Evolutionary conservation across 2,329 filamentous ascomycete species (phyloP).

Genomic region (Mollisiaceae sp.): DNA sequence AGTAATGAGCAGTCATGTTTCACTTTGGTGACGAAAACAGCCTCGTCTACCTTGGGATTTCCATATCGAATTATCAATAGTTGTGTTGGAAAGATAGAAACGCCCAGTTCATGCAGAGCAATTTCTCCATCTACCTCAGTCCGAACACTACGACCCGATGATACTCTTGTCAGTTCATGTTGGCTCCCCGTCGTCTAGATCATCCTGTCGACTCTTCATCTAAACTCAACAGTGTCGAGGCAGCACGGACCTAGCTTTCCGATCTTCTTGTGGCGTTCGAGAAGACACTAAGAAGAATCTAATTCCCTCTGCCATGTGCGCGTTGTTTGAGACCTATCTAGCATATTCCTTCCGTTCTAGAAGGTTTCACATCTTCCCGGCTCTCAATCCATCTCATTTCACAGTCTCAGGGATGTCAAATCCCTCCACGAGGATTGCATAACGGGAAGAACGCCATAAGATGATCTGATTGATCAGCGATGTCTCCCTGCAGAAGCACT

Average conservation of each 20-base stretch:
- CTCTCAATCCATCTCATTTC: not conserved
- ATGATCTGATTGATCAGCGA: not conserved
- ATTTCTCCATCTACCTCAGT: not conserved
- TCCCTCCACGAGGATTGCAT: not conserved
- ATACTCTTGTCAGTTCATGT: not conserved
- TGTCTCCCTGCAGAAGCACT: not conserved
- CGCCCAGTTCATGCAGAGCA: no score
- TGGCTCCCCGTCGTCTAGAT: not conserved
- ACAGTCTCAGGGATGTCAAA: not conserved
- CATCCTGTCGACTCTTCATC: not conserved
- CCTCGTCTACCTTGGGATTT: not conserved
- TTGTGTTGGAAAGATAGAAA: constrained; percentile 5
- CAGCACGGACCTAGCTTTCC: constrained; percentile 6
- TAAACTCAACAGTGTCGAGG: not conserved
- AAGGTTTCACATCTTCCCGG: constrained; percentile 22
- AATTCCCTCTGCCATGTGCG: constrained; percentile 19
- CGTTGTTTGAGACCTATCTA: constrained; percentile 16
- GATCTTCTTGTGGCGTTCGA: constrained; percentile 14
- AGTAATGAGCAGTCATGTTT: not conserved
- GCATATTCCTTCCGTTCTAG: constrained; percentile 20
- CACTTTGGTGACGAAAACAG: not conserved
- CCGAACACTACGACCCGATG: not conserved
- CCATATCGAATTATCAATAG: not conserved
- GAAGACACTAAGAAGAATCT: constrained; percentile 27
- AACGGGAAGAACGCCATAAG: constrained; percentile 1